phyloP scores from a whole-genome alignment of 2,329 filamentous ascomycete species.

The Coleophoma crateriformis region DNA sequence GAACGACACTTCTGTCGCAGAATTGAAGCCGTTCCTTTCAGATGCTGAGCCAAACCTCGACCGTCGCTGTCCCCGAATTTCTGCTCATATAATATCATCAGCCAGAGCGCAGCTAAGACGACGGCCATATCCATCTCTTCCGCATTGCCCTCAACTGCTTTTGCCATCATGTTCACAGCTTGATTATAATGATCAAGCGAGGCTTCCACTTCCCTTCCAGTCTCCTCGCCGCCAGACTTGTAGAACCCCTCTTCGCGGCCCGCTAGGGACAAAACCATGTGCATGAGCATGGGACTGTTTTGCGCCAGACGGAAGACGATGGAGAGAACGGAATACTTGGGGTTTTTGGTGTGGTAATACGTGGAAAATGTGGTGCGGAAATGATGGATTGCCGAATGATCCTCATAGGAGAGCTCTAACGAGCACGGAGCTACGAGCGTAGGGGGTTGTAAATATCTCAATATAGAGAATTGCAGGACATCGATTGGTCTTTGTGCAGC shows the following conservation, averaged over 20 bases:
- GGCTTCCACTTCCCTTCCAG: constrained; percentile 5
- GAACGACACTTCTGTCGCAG: constrained; percentile 17
- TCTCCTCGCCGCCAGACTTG: constrained; percentile 7
- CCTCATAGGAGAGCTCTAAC: constrained; percentile 21
- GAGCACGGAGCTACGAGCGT: constrained; percentile 13
- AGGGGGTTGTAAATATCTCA: constrained; percentile 9
- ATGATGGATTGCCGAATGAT: constrained; percentile 30
- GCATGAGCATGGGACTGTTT: constrained; percentile 29
- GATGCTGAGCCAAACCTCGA: constrained; percentile 25
- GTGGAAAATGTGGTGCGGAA: constrained; percentile 30
- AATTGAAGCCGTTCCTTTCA: constrained; percentile 26
- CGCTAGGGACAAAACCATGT: constrained; percentile 28
- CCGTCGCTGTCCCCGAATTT: constrained; percentile 30
- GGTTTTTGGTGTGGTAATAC: constrained; percentile 30
- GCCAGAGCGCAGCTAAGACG: constrained; percentile 26
- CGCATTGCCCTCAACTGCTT: constrained; percentile 18
- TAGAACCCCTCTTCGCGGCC: constrained; percentile 25
- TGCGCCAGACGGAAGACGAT: constrained; percentile 29
- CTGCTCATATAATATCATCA: constrained; percentile 33
- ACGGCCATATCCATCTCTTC: constrained; percentile 23
- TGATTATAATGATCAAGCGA: constrained; percentile 26
- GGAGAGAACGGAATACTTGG: constrained; percentile 28
- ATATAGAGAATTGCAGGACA: neutral
- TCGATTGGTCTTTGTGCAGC: neutral
- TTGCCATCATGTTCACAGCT: constrained; percentile 27